Evolutionary conservation across 2,329 filamentous ascomycete genomes (phyloP).

Genomic region (Graphiopsis chlorocephala): DNA sequence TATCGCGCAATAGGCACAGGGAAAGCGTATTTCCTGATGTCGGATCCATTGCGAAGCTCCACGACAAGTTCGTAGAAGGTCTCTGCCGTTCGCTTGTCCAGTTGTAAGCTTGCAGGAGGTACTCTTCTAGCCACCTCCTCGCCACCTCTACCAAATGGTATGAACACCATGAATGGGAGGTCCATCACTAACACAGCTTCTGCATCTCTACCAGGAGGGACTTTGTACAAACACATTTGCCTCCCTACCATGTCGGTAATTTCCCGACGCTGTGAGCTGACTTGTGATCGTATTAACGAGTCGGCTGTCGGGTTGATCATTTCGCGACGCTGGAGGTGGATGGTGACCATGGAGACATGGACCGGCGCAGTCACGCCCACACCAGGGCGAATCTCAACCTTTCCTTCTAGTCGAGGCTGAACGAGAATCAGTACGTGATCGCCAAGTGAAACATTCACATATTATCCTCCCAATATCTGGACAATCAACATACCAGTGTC

Average conservation of each 20-base stretch:
- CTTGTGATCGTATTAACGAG: slow-evolving; percentile 85
- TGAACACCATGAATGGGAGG: slow-evolving; percentile 93
- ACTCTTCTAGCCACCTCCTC: slow-evolving; percentile 87
- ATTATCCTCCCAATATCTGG: background rate
- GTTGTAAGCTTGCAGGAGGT: slow-evolving; percentile 84
- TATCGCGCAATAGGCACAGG: slow-evolving; percentile 89
- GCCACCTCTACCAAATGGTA: slow-evolving; percentile 87
- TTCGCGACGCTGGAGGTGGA: slow-evolving; percentile 89
- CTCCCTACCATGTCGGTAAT: slow-evolving; percentile 91
- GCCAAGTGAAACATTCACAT: background rate
- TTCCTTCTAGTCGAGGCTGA: slow-evolving; percentile 93
- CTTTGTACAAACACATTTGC: slow-evolving; percentile 88
- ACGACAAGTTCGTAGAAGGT: slow-evolving; percentile 97
- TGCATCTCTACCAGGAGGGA: slow-evolving; percentile 75
- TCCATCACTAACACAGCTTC: slow-evolving; percentile 95
- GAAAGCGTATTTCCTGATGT: slow-evolving; percentile 87
- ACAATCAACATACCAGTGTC: slow-evolving; percentile 69
- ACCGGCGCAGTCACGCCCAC: slow-evolving; percentile 85
- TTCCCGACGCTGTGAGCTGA: slow-evolving; percentile 80
- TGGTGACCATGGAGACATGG: slow-evolving; percentile 85
- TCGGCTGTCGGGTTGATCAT: slow-evolving; percentile 96
- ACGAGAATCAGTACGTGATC: slow-evolving; percentile 8
- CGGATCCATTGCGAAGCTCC: slow-evolving; percentile 73
- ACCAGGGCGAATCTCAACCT: slow-evolving; percentile 90
- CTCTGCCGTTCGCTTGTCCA: slow-evolving; percentile 90